A percentile compares a stretch with the other conserved stretches of the same genome.
These are phyloP conservation scores for Forsythia suspensa DNA, from an alignment of 257 asterid species.

Conservation along the genomic window DNA sequence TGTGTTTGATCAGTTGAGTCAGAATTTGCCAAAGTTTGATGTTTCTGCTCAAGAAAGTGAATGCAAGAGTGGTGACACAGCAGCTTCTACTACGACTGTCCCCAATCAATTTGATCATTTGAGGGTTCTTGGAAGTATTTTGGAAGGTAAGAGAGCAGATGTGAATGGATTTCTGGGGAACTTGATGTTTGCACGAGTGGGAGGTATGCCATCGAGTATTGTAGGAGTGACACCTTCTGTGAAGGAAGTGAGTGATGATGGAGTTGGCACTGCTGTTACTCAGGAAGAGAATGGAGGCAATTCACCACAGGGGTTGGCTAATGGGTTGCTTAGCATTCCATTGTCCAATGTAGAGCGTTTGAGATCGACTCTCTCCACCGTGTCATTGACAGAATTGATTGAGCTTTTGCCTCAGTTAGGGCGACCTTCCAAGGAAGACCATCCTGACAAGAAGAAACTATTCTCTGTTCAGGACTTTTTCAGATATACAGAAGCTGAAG, in stretches of 20 bases:
- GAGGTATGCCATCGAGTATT: constrained; percentile 87
- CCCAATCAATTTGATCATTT: constrained; percentile 56
- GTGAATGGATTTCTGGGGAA: constrained; percentile 74
- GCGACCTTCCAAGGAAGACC: constrained; percentile 79
- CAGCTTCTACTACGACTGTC: constrained; percentile 26
- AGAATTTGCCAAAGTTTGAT: constrained; percentile 65
- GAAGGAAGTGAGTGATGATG: constrained; percentile 55
- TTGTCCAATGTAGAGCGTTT: constrained; percentile 90
- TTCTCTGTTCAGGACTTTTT: constrained; percentile 95
- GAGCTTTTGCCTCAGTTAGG: constrained; percentile 91
- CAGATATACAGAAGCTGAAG: constrained; percentile 99
- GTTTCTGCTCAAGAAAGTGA: constrained; percentile 46
- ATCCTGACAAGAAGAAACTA: constrained; percentile 96
- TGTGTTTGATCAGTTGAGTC: constrained; percentile 66
- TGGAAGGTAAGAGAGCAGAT: constrained; percentile 89
- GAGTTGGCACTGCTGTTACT: constrained; percentile 44
- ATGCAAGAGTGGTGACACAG: constrained; percentile 31
- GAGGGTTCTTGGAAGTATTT: constrained; percentile 50
- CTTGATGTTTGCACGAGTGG: constrained; percentile 88
- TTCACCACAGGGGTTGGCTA: constrained; percentile 58
- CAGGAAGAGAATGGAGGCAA: constrained; percentile 61
- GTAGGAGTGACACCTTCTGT: constrained; percentile 63
- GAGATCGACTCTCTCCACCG: constrained; percentile 80
- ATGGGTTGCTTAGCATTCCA: constrained; percentile 88
- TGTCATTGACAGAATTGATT: constrained; percentile 79